Percentiles rank a stretch among this genome's conserved stretches.
phyloP scores from a whole-genome alignment of 2,329 filamentous ascomycete genomes.

The Ophiostoma pallidulum region DNA sequence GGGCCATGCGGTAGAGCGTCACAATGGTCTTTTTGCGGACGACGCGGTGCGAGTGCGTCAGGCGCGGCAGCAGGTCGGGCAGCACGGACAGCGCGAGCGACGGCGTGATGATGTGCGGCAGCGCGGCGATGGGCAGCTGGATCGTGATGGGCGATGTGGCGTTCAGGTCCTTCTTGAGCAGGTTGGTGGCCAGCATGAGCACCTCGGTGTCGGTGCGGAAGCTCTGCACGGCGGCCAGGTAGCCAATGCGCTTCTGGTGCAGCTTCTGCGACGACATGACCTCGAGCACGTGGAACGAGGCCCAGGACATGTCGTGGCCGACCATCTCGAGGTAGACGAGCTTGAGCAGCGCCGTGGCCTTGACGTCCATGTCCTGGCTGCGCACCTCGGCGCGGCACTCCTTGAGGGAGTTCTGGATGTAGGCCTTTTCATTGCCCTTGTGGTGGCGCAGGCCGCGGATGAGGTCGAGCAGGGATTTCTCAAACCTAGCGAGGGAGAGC shows the following conservation, averaged over 20 bases:
- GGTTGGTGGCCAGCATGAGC: slow-evolving; percentile 91
- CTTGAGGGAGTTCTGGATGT: slow-evolving; percentile 85
- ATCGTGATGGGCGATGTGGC: slow-evolving; percentile 66
- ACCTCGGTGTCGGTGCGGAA: slow-evolving; percentile 95
- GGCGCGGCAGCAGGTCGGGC: slow-evolving; percentile 72
- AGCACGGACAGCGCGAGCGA: slow-evolving; percentile 85
- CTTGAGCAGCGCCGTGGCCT: slow-evolving; percentile 91
- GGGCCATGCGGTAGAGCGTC: slow-evolving; percentile 81
- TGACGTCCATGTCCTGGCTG: slow-evolving; percentile 93
- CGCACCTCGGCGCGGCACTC: slow-evolving; percentile 93
- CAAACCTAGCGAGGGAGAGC: slow-evolving; percentile 60
- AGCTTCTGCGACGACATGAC: slow-evolving; percentile 97
- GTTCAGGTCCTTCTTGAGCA: slow-evolving; percentile 87
- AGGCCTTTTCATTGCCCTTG: slow-evolving; percentile 90
- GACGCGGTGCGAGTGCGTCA: slow-evolving; percentile 75
- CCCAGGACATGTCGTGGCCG: slow-evolving; percentile 99
- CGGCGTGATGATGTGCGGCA: slow-evolving; percentile 92
- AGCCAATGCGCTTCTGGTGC: slow-evolving; percentile 89
- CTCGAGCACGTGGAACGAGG: slow-evolving; percentile 94
- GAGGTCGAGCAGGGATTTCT: slow-evolving; percentile 98
- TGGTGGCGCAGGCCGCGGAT: slow-evolving; percentile 92
- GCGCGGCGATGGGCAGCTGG: slow-evolving; percentile 73
- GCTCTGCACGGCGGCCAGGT: slow-evolving; percentile 90
- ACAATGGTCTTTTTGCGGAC: slow-evolving; percentile 95
- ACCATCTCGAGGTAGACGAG: slow-evolving; percentile 98